Evolutionary conservation across 306 rosid genomes (phyloP).

Genomic region (Cicer judaicum): DNA sequence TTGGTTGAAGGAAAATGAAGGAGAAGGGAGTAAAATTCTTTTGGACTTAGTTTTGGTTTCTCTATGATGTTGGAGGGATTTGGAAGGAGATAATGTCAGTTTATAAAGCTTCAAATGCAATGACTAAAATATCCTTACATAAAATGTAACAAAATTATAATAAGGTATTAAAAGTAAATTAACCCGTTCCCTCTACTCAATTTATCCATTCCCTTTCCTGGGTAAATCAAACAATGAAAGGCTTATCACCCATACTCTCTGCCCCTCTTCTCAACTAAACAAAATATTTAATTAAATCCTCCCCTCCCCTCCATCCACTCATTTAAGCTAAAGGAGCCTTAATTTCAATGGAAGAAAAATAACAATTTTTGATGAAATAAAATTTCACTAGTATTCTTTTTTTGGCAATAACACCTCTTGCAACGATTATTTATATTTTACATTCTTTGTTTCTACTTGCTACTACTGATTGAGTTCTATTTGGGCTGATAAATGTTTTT

Average conservation of each 20-base stretch:
- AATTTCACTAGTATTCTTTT: background rate
- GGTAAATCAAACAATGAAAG: background rate
- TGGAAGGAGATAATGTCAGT: background rate
- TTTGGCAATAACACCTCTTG: constrained; percentile 23
- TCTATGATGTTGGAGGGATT: background rate
- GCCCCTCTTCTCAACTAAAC: background rate
- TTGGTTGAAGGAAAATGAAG: background rate
- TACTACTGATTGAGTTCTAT: constrained; percentile 23
- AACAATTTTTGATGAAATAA: background rate
- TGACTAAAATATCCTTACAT: background rate
- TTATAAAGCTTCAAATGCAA: background rate
- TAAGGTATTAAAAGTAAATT: background rate
- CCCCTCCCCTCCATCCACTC: background rate
- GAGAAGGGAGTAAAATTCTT: background rate
- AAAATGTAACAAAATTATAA: background rate
- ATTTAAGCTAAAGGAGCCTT: background rate
- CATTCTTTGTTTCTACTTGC: constrained; percentile 27
- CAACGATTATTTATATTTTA: background rate
- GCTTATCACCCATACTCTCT: background rate
- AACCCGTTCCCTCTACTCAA: background rate
- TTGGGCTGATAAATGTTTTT: constrained; percentile 15
- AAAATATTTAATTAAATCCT: background rate
- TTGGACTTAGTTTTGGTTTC: background rate
- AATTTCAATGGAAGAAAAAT: background rate
- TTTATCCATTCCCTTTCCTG: background rate